Conservation (phyloP, 208 protist species). For the Herpetomonas tarakana region DNA sequence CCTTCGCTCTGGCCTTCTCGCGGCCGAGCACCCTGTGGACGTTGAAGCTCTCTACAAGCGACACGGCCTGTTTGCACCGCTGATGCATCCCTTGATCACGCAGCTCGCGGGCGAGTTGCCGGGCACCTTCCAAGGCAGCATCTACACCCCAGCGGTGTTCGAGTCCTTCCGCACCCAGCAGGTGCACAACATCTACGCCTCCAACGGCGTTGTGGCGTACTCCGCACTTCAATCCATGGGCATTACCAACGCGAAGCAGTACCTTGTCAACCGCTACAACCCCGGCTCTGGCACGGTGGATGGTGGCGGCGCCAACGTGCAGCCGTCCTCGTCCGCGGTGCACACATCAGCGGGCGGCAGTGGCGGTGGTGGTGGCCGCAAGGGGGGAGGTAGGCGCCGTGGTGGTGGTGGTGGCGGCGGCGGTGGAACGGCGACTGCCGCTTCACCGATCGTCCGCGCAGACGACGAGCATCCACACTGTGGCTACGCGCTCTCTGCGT, state of each 20-base stretch:
- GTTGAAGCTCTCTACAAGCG: constrained; percentile 56
- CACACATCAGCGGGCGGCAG: constrained; percentile 9
- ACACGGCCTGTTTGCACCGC: constrained; percentile 46
- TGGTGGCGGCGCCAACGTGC: neutral
- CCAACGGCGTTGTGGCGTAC: constrained; percentile 78
- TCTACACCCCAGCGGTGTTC: constrained; percentile 56
- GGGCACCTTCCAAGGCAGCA: constrained; percentile 41
- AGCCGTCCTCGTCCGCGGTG: neutral
- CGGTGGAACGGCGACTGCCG: neutral
- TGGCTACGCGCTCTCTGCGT: constrained; percentile 44
- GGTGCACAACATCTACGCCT: constrained; percentile 72
- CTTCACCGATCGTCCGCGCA: constrained; percentile 19
- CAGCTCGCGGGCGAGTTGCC: constrained; percentile 40
- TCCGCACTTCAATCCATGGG: constrained; percentile 38
- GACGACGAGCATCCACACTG: constrained; percentile 46
- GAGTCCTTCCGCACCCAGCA: constrained; percentile 34
- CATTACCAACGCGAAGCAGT: constrained; percentile 56
- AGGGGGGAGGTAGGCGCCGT: constrained; percentile 8
- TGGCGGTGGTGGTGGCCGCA: constrained; percentile 16
- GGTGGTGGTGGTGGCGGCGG: neutral
- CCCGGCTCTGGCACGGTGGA: constrained; percentile 7
- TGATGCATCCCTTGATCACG: constrained; percentile 37
- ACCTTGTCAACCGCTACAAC: constrained; percentile 59
- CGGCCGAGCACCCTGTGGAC: constrained; percentile 49
- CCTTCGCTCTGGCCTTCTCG: constrained; percentile 63